Conservation (phyloP, 2,329 filamentous ascomycete genomes). For the Aspergillus tanneri region DNA sequence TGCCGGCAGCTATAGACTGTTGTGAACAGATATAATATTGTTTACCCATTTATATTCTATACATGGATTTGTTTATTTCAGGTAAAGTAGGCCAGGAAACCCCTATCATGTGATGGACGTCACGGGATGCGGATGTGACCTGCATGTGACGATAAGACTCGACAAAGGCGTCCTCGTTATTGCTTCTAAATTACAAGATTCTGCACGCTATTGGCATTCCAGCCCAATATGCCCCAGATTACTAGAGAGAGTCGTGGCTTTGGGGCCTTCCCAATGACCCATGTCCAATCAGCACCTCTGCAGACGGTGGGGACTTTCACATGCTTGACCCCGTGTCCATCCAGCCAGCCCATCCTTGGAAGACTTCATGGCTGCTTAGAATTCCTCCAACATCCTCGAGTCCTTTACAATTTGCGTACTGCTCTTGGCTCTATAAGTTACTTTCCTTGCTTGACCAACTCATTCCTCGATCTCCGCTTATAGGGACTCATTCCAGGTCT, state of each 20-base stretch:
- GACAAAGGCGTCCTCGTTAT: not conserved
- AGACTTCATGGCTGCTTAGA: not conserved
- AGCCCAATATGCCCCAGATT: slow-evolving; percentile 2
- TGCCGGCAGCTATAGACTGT: slow-evolving; percentile 53
- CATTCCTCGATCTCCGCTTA: not conserved
- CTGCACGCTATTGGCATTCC: no score
- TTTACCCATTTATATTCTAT: no score
- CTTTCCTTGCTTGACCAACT: not conserved
- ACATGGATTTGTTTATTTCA: not conserved
- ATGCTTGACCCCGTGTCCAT: slow-evolving; percentile 19
- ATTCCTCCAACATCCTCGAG: not conserved
- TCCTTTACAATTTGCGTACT: no score
- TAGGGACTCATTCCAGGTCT: not conserved
- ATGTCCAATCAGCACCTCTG: slow-evolving; percentile 5
- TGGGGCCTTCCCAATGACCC: not conserved
- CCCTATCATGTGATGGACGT: not conserved
- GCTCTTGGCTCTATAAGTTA: not conserved
- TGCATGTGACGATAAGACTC: slow-evolving; percentile 5
- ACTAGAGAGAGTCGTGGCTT: slow-evolving; percentile 2
- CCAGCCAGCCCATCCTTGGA: slow-evolving; percentile 13
- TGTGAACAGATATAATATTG: not conserved
- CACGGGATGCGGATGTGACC: slow-evolving; percentile 1
- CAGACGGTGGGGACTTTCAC: slow-evolving; percentile 22
- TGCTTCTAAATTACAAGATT: no score
- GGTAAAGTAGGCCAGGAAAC: not conserved